These are phyloP conservation scores for Durusdinium trenchii DNA, from an alignment of 73 alveolate genomes.

Conservation along the genomic window DNA sequence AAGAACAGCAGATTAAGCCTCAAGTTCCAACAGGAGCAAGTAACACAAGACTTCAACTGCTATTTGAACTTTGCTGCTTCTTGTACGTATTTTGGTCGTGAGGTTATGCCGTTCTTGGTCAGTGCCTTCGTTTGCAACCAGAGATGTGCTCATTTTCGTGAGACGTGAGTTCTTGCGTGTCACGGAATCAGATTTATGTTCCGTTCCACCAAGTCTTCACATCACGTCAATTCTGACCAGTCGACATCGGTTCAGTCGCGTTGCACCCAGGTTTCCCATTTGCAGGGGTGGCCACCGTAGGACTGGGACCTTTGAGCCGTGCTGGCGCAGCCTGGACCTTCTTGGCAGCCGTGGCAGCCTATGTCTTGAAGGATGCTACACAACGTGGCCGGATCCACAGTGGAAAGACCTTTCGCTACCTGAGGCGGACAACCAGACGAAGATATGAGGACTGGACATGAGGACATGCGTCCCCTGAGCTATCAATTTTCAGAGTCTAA, in stretches of 20 bases:
- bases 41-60: too few species aligned
- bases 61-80: neutral
- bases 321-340: constrained; percentile 52
- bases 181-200: too few species aligned
- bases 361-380: constrained; percentile 49
- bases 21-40: too few species aligned
- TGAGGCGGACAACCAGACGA: neutral
- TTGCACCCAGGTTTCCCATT: neutral
- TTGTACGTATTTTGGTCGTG: too few species aligned
- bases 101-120: constrained; percentile 24
- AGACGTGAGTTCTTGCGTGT: too few species aligned
- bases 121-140: neutral
- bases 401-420: constrained; percentile 56
- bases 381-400: constrained; percentile 81
- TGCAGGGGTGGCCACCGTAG: neutral
- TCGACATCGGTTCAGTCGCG: too few species aligned
- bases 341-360: constrained; percentile 49
- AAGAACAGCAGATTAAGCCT: too few species aligned
- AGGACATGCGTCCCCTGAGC: too few species aligned
- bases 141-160: neutral
- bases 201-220: too few species aligned
- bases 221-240: too few species aligned
- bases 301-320: neutral
- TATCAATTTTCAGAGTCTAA: too few species aligned
- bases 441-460: too few species aligned